These are phyloP conservation scores for Termitomyces sp. DNA, from an alignment of 768 basidiomycete species.

Conservation along the genomic window DNA sequence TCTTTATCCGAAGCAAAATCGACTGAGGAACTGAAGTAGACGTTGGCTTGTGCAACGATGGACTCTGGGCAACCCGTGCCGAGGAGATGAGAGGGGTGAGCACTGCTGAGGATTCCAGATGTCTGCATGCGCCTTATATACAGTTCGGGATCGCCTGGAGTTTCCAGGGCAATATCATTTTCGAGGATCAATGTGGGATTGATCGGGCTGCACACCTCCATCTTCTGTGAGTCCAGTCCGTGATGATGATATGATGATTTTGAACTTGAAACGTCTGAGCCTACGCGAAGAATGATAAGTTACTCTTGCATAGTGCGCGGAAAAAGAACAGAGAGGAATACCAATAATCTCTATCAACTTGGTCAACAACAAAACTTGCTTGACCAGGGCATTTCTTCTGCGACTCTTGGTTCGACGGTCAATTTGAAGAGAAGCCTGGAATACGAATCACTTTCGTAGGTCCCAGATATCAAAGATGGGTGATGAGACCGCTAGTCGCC, in stretches of 20 bases:
- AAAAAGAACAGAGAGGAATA: neutral
- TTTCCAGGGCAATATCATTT: constrained; percentile 25
- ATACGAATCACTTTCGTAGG: neutral
- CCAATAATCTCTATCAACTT: neutral
- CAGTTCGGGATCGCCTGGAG: constrained; percentile 5
- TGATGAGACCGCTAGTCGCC: neutral
- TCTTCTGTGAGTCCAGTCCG: neutral
- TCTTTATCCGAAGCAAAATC: constrained; percentile 28
- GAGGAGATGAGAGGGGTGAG: constrained; percentile 37
- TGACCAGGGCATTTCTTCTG: neutral
- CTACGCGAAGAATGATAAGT: neutral
- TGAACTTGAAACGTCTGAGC: neutral
- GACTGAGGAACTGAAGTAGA: constrained; percentile 19
- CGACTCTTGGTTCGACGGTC: neutral
- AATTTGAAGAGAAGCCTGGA: neutral
- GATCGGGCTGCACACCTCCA: constrained; percentile 1
- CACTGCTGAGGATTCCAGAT: constrained; percentile 35
- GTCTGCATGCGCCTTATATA: constrained; percentile 29
- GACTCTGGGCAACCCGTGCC: constrained; percentile 46
- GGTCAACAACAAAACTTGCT: neutral
- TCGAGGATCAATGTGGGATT: constrained; percentile 22
- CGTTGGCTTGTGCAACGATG: constrained; percentile 40
- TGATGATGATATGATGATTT: neutral
- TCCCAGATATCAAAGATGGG: neutral
- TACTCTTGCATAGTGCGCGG: neutral